Evolutionary conservation across 164 flowering plant species (phyloP), one percentile per base, ranked within the genome.

Genomic region (Liriodendron chinense): DNA sequence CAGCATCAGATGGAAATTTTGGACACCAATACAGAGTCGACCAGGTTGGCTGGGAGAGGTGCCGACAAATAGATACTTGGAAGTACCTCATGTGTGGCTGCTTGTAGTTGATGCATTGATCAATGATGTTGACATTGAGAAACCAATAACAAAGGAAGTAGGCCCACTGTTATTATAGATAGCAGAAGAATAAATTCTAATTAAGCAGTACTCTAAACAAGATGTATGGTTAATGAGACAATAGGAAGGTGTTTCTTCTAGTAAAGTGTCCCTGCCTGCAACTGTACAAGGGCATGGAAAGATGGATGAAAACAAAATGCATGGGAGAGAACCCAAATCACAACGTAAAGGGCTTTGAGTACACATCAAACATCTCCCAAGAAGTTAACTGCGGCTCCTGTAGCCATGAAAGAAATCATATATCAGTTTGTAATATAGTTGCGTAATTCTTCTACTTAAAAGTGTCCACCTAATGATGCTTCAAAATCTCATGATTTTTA

Each of bases 371-470:
- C 34, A 91, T 85, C 77, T 86, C 79, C 75, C 77, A 81, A 2
- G 93, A 80, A 53, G 94, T 89, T 68, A 93, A 76, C 74, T 93
- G 94, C 43, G 95, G 95, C 80, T 89, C 97, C 97, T 92, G 91
- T 64, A 71, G 56, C 66, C 71, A 68, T 43, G 24, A 70, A 65
- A 63, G 67, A 70, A 73, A 57, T 1, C 16, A 47, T 47, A 34
- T 26, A 68, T 20, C 47, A 24, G 47, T 9, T n/a, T 26, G 22
- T 48, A 8, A n/a, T 12, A 48, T 70, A 26, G 8, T 1, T 26
- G 26, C 16, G 3, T 23, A 7, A 24, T 7, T 13, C 43, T 12
- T 66, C 7, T 34, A 34, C 43, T 0, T 4, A 34, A n/a, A n/a
- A 34, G 43, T 1, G 43, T 34, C 43, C 43, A 34, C 43, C 7